phyloP scores from a whole-genome alignment of 2,329 filamentous ascomycete genomes.

The Cryphonectria naterciae region DNA sequence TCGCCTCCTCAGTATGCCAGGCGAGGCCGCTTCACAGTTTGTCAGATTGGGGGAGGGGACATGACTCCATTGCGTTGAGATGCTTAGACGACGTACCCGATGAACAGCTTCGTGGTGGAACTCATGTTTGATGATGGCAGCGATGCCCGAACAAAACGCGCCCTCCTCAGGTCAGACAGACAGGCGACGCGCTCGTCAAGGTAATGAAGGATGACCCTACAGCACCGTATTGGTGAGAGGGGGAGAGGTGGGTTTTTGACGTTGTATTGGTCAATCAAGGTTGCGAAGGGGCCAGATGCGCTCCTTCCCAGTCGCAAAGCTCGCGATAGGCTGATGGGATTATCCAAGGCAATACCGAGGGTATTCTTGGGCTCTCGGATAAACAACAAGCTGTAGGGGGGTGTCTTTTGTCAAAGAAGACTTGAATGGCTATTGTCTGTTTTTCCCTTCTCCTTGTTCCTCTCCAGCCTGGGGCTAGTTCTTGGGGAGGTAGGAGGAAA shows the following conservation, averaged over 20 bases:
- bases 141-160: conserved; percentile 20
- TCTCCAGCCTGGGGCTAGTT: background rate
- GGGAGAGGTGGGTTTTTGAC: background rate
- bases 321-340: background rate
- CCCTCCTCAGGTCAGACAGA: conserved; percentile 7
- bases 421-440: background rate
- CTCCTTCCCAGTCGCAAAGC: background rate
- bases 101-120: conserved; percentile 79
- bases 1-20: conserved; percentile 94
- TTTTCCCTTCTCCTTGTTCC: background rate
- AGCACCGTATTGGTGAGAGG: background rate
- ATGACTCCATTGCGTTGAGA: conserved; percentile 1
- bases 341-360: background rate
- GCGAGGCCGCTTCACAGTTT: conserved; percentile 75
- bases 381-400: background rate
- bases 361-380: background rate
- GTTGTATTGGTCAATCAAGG: background rate
- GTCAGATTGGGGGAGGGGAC: conserved; percentile 31
- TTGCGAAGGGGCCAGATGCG: background rate
- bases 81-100: conserved; percentile 68
- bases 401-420: background rate
- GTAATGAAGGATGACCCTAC: background rate
- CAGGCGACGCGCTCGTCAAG: conserved; percentile 4
- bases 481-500: background rate
- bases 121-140: conserved; percentile 62